phyloP scores from a whole-genome alignment of 129 eudicot genomes.

The Arctium lappa region DNA sequence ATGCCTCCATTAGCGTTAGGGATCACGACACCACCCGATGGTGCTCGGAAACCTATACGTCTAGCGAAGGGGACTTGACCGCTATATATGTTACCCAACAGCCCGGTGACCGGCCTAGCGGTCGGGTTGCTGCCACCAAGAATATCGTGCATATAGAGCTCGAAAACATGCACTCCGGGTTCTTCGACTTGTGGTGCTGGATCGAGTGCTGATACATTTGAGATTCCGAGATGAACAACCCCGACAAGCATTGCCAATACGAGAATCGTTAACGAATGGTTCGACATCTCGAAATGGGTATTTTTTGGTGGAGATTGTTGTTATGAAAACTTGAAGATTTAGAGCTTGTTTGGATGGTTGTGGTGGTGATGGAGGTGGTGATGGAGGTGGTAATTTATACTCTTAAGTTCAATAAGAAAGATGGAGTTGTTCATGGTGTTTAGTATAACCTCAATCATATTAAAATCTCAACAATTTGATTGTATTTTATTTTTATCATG shows the following conservation, averaged over 20 bases:
- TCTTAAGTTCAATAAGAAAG: background rate
- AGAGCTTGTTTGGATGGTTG: slow-evolving; percentile 24
- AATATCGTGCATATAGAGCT: slow-evolving; percentile 87
- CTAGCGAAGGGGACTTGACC: slow-evolving; percentile 97
- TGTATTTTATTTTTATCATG: too few relatives aligned
- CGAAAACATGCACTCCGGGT: slow-evolving; percentile 44
- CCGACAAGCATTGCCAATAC: slow-evolving; percentile 27
- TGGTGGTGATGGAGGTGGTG: background rate
- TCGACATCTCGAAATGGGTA: slow-evolving; percentile 42
- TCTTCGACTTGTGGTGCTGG: slow-evolving; percentile 25
- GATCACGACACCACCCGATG: slow-evolving; percentile 62
- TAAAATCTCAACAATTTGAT: too few relatives aligned
- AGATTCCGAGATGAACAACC: slow-evolving; percentile 22
- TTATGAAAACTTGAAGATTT: background rate
- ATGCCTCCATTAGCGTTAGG: slow-evolving; percentile 84
- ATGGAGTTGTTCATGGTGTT: slow-evolving; percentile 17
- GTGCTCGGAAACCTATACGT: slow-evolving; percentile 80
- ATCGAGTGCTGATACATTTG: slow-evolving; percentile 24
- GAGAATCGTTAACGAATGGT: slow-evolving; percentile 26
- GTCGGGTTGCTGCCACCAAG: slow-evolving; percentile 93
- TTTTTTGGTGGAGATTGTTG: background rate
- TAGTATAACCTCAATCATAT: background rate
- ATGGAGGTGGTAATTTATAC: slow-evolving; percentile 35
- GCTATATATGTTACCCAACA: slow-evolving; percentile 77
- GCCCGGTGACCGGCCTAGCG: slow-evolving; percentile 84